Percentiles rank a stretch among this genome's conserved stretches.
Evolutionary conservation across 2,329 filamentous ascomycete genomes (phyloP).

Genomic region (Berkeleyomyces basicola): DNA sequence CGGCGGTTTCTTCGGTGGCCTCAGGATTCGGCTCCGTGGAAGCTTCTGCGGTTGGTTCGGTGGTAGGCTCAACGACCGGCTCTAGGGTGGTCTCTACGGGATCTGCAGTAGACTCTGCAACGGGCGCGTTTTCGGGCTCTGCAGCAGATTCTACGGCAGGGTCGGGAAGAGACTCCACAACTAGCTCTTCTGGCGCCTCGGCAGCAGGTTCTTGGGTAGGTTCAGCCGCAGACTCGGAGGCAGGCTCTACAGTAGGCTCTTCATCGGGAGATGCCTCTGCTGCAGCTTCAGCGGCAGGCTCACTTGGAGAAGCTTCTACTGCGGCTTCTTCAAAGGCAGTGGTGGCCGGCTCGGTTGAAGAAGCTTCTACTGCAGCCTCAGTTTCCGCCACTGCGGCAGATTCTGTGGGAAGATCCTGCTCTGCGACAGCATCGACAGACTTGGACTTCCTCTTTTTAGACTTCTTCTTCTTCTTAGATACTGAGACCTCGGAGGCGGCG

Average conservation of each 20-base stretch:
- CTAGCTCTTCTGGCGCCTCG: neutral
- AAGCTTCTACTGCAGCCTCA: neutral
- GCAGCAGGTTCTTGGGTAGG: neutral
- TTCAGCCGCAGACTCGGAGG: neutral
- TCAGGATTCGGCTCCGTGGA: neutral
- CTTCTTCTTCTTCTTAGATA: constrained; percentile 7
- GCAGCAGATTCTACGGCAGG: constrained; percentile 8
- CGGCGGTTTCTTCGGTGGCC: constrained; percentile 5
- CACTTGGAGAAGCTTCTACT: constrained; percentile 3
- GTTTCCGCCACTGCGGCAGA: neutral
- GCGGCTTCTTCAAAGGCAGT: neutral
- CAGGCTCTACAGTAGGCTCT: constrained; percentile 10
- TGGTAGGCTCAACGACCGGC: constrained; percentile 14
- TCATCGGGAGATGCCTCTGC: neutral
- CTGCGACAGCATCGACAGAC: neutral
- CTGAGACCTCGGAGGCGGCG: neutral
- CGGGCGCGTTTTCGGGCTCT: constrained; percentile 6
- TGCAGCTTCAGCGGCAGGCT: constrained; percentile 6
- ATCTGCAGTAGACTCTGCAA: constrained; percentile 1
- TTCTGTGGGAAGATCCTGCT: neutral
- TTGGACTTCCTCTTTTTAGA: constrained; percentile 8
- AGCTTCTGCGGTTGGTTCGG: constrained; percentile 2
- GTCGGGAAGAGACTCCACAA: constrained; percentile 1
- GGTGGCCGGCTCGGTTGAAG: neutral
- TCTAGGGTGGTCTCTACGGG: constrained; percentile 2